phyloP scores from a whole-genome alignment of 352 stramenopile genomes.

The Phytophthora rubi region DNA sequence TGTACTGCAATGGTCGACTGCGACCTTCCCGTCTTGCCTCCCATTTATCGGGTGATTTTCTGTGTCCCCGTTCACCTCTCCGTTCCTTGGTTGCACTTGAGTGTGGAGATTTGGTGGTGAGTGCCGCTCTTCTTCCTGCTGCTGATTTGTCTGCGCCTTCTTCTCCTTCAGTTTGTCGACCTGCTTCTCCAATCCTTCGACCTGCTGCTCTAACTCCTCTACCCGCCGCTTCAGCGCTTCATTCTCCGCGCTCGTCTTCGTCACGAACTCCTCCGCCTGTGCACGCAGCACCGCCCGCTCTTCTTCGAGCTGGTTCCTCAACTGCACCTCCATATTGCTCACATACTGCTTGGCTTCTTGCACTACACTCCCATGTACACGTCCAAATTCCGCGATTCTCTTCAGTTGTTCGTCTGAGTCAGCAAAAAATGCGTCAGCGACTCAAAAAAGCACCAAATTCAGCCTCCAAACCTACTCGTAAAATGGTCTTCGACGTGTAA shows the following conservation, averaged over 20 bases:
- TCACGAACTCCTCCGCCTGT: constrained; percentile 63
- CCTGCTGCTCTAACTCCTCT: constrained; percentile 32
- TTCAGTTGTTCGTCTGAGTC: constrained; percentile 75
- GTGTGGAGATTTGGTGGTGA: constrained; percentile 19
- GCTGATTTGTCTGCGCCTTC: constrained; percentile 9
- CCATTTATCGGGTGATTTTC: no score
- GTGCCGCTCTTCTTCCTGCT: constrained; percentile 13
- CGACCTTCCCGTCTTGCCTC: neutral
- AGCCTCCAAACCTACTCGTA: constrained; percentile 50
- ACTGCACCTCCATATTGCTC: constrained; percentile 57
- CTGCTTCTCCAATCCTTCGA: constrained; percentile 31
- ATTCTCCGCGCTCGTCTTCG: constrained; percentile 57
- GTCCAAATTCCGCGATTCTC: constrained; percentile 79
- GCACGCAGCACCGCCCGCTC: constrained; percentile 49
- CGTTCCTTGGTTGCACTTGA: constrained; percentile 16
- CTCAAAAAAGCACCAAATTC: neutral
- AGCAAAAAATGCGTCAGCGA: constrained; percentile 17
- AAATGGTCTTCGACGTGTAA: constrained; percentile 74
- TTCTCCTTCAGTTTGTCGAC: constrained; percentile 25
- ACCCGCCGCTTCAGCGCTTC: constrained; percentile 37
- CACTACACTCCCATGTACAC: constrained; percentile 67
- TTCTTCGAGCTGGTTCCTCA: constrained; percentile 54
- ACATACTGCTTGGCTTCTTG: constrained; percentile 77
- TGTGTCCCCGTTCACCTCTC: constrained; percentile 1
- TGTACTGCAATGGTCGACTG: constrained; percentile 2